Evolutionary conservation across 192 early-diverging fungal species (phyloP).

Genomic region (Gorgonomyces haynaldii): DNA sequence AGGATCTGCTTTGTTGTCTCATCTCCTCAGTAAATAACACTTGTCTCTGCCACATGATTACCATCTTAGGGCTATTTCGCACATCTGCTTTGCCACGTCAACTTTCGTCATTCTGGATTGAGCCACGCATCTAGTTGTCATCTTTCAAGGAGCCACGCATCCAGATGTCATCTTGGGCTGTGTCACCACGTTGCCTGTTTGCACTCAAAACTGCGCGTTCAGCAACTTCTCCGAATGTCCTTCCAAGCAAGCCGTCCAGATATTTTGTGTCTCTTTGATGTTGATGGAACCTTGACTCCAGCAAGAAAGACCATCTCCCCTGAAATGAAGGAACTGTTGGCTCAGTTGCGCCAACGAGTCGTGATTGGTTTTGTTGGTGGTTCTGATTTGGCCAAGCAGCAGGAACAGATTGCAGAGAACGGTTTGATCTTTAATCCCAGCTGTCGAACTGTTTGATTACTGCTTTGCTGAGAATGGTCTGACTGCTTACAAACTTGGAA

Average conservation of each 20-base stretch:
- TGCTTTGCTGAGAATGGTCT: constrained; percentile 97
- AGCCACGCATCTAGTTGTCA: too few species aligned
- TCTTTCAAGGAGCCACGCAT: too few species aligned
- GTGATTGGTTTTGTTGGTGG: constrained; percentile 97
- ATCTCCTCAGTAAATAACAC: too few species aligned
- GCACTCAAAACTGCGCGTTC: too few species aligned
- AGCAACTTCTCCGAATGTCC: too few species aligned
- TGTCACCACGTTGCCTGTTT: too few species aligned
- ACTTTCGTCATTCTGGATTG: too few species aligned
- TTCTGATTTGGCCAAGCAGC: constrained; percentile 85
- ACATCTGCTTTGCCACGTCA: too few species aligned
- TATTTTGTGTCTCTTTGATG: constrained; percentile 88
- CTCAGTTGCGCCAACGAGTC: constrained; percentile 71
- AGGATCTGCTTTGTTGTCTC: too few species aligned
- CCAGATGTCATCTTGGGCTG: too few species aligned
- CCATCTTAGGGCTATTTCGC: too few species aligned
- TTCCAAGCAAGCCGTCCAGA: constrained; percentile 56
- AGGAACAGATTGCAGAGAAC: constrained; percentile 82
- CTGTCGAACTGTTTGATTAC: constrained; percentile 80
- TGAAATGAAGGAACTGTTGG: constrained; percentile 65
- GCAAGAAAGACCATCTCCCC: constrained; percentile 75
- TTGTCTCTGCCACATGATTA: too few species aligned
- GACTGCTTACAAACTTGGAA: constrained; percentile 74
- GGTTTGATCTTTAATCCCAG: constrained; percentile 45
- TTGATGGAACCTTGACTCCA: constrained; percentile 94